Evolutionary conservation across 2,329 filamentous ascomycete genomes (phyloP).

Genomic region (Ophiostoma piceae): DNA sequence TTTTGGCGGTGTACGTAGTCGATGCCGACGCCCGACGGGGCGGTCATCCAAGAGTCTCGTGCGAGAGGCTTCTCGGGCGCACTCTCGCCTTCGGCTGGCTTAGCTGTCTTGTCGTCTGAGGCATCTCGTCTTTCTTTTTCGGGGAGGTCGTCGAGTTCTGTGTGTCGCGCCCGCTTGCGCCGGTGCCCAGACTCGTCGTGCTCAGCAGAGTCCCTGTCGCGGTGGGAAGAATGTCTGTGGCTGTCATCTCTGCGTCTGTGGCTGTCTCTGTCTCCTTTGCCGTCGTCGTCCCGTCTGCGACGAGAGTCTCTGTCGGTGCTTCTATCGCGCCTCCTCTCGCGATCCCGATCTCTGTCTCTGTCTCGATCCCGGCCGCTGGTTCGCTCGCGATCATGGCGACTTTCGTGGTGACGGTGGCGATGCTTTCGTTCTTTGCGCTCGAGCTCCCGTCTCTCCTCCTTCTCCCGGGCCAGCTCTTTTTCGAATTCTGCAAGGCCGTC

Average conservation of each 20-base stretch:
- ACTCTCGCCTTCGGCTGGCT: constrained; percentile 29
- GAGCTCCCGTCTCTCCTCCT: constrained; percentile 27
- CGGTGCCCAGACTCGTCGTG: constrained; percentile 48
- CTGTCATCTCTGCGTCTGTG: neutral
- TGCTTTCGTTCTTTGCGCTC: constrained; percentile 28
- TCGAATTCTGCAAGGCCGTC: constrained; percentile 36
- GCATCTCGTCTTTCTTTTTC: constrained; percentile 39
- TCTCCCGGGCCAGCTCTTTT: constrained; percentile 37
- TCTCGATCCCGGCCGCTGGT: neutral
- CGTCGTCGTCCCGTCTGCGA: neutral
- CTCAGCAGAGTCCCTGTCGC: constrained; percentile 33
- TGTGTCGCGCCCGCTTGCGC: constrained; percentile 60
- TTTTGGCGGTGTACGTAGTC: constrained; percentile 69
- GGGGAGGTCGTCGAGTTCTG: constrained; percentile 32
- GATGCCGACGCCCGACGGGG: constrained; percentile 72
- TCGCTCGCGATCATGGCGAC: neutral
- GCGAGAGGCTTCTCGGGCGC: constrained; percentile 37
- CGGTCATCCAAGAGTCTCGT: constrained; percentile 93
- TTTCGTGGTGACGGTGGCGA: constrained; percentile 30
- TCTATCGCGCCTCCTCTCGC: constrained; percentile 21
- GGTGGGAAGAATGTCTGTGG: neutral
- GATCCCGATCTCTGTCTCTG: constrained; percentile 30
- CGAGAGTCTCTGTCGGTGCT: neutral
- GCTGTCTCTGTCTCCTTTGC: neutral
- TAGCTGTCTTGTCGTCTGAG: constrained; percentile 13